These are phyloP conservation scores for Auricularia cornea DNA, from an alignment of 768 basidiomycete species.

Conservation along the genomic window DNA sequence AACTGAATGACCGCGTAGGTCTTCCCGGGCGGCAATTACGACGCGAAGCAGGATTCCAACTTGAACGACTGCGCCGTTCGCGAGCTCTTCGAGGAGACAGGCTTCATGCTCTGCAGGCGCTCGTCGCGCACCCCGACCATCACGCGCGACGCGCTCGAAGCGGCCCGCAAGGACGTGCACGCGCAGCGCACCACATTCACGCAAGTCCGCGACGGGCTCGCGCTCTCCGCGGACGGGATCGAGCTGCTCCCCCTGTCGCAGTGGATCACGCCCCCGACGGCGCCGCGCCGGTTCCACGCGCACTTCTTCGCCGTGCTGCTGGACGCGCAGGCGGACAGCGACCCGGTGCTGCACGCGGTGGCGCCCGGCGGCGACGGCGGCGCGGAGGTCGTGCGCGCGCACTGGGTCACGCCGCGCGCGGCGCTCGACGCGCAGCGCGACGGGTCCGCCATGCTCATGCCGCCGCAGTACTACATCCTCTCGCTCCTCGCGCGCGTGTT, in stretches of 20 bases:
- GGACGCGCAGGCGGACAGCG: conserved; percentile 42
- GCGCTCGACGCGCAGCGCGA: conserved; percentile 45
- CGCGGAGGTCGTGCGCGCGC: conserved; percentile 58
- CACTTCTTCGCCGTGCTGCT: conserved; percentile 65
- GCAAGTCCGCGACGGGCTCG: conserved; percentile 40
- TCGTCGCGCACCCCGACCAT: conserved; percentile 12
- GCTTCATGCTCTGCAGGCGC: conserved; percentile 48
- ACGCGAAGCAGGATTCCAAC: conserved; percentile 49
- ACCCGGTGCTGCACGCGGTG: conserved; percentile 35
- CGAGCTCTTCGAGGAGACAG: conserved; percentile 73
- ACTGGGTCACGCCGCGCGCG: conserved; percentile 49
- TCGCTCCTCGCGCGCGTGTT: conserved; percentile 51
- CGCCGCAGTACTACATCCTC: conserved; percentile 67
- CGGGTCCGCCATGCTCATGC: conserved; percentile 53
- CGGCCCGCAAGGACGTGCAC: conserved; percentile 50
- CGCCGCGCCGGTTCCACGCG: conserved; percentile 58
- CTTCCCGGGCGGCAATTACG: conserved; percentile 68
- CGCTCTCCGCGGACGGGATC: conserved; percentile 35
- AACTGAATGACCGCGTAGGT: conserved; percentile 38
- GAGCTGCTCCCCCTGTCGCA: conserved; percentile 61
- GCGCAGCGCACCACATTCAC: conserved; percentile 41
- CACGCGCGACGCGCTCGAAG: conserved; percentile 37
- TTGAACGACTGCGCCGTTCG: conserved; percentile 57
- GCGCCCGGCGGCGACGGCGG: conserved; percentile 52
- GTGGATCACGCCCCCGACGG: conserved; percentile 60